phyloP scores from a whole-genome alignment of 805 yeast genomes.

The Ogataea minuta region DNA sequence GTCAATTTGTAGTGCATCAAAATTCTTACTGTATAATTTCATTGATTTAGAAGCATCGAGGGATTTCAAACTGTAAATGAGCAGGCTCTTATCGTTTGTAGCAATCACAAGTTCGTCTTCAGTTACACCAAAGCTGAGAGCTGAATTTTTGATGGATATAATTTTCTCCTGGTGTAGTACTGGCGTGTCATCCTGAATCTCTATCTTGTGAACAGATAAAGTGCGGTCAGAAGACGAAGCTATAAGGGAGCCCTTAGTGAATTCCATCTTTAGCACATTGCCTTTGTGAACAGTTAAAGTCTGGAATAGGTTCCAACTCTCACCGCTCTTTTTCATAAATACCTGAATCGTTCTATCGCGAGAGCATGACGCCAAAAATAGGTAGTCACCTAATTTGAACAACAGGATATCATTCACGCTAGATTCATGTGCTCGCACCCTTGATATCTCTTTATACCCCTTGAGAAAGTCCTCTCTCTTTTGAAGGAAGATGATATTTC shows the following conservation, averaged over 20 bases:
- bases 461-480: constrained; percentile 16
- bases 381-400: constrained; percentile 30
- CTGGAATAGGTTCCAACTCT: constrained; percentile 52
- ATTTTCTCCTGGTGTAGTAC: constrained; percentile 42
- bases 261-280: constrained; percentile 41
- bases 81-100: constrained; percentile 49
- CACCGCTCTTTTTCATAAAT: constrained; percentile 30
- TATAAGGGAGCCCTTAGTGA: constrained; percentile 35
- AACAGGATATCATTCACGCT: constrained; percentile 44
- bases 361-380: constrained; percentile 47
- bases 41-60: constrained; percentile 38
- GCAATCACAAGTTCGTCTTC: constrained; percentile 46
- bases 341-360: constrained; percentile 65
- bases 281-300: constrained; percentile 62
- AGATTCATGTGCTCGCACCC: constrained; percentile 51
- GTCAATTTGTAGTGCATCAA: constrained; percentile 46
- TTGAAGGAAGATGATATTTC: constrained; percentile 37
- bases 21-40: constrained; percentile 41
- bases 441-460: constrained; percentile 24
- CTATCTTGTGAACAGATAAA: constrained; percentile 49
- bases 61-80: constrained; percentile 35
- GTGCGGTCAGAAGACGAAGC: constrained; percentile 65
- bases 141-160: constrained; percentile 50
- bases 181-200: constrained; percentile 13
- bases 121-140: constrained; percentile 40